Conservation (phyloP, 2,329 filamentous ascomycete genomes). For the Chaetomiaceae sp. region DNA sequence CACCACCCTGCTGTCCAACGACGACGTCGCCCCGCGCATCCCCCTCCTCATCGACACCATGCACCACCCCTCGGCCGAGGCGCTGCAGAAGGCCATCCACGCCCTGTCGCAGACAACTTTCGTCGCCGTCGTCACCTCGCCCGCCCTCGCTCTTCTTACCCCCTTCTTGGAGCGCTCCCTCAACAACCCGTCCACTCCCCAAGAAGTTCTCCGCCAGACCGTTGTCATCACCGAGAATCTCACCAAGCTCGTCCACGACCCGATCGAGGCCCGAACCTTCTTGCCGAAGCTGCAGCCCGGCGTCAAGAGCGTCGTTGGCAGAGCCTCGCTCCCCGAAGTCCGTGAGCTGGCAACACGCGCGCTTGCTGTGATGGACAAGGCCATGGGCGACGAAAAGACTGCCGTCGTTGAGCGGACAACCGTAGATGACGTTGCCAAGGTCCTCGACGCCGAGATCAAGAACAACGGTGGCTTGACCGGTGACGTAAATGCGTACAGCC, state of each 20-base stretch:
- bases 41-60: constrained; percentile 91
- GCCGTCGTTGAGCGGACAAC: constrained; percentile 61
- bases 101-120: constrained; percentile 98
- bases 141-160: constrained; percentile 88
- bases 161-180: constrained; percentile 91
- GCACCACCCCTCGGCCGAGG: constrained; percentile 85
- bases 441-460: constrained; percentile 73
- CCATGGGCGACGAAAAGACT: constrained; percentile 71
- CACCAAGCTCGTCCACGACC: constrained; percentile 94
- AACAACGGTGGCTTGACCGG: constrained; percentile 58
- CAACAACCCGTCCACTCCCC: constrained; percentile 83
- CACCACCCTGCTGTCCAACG: constrained; percentile 87
- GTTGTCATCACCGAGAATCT: constrained; percentile 97
- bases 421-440: constrained; percentile 66
- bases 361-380: constrained; percentile 82
- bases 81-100: constrained; percentile 91
- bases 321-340: constrained; percentile 90
- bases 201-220: constrained; percentile 92
- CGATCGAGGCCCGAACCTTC: constrained; percentile 90
- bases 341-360: constrained; percentile 82
- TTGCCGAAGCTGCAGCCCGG: constrained; percentile 90
- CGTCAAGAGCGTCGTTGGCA: constrained; percentile 81
- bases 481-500: constrained; percentile 60
- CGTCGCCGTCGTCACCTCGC: constrained; percentile 90
- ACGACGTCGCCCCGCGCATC: constrained; percentile 90